Base-by-base conservation (phyloP, 257 asterid species). In the Primulina tabacum region DNA sequence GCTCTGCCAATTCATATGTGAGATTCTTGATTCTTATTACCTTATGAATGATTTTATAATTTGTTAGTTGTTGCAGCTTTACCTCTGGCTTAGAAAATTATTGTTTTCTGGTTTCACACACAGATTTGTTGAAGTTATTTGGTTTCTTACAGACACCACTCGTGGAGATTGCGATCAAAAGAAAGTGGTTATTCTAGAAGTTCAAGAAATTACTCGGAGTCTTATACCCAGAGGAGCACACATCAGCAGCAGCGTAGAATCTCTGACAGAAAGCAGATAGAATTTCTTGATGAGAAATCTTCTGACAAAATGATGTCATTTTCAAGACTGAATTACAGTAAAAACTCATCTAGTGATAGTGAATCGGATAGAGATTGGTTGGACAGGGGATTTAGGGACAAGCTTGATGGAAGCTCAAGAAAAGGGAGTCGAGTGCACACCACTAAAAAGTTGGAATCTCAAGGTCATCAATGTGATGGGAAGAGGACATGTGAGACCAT, bases 141-240 rank as follows among this genome's bases (percentile, higher is more conserved):
- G 26, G 29, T 65, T 60, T 67, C 50, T 53, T 69, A 33, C 82
- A 88, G 96, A 80, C 75, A 67, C 59, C 65, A 50, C 74, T 75
- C 73, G 38, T 58, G 53, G 59, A 82, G 93, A 80, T 83, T 90
- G 29, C 77, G 50, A 63, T 85, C 95, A 18, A 88, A 81, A 72
- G 92, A 85, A 57, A 68, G 28, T 33, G 77, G 73, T 47, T 62
- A 34, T 64, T 71, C 83, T 55, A 71, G 74, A 66, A 78, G 83
- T 56, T 83, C 89, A 68, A 88, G 90, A 67, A 76, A 72, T 38
- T 70, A 81, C 61, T 47, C 76, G 3, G 77, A 79, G 38, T 87
- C 74, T 65, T 71, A 79, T 68, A 20, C 21, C 76, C 79, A 68
- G 71, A 79, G 79, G 10, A 74, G 76, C 68, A 70, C 70, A 57